Percentiles rank a stretch among this genome's conserved stretches.
Conservation (phyloP, 768 basidiomycete genomes). For the Tylopilus felleus region DNA sequence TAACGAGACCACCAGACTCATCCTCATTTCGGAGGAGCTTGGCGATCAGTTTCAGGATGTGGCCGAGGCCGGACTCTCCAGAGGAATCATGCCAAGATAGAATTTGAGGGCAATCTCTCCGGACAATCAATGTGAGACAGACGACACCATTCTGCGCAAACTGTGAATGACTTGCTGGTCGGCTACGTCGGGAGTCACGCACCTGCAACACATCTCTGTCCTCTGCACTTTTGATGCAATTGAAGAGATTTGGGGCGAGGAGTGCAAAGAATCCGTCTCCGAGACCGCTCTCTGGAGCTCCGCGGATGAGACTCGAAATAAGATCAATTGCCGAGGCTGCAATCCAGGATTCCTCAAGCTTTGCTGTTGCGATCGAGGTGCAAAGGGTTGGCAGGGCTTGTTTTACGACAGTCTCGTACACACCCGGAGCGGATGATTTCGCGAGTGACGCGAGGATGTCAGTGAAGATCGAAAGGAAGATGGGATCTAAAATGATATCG, state of each 20-base stretch:
- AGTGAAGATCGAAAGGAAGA: conserved; percentile 80
- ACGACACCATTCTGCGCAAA: conserved; percentile 70
- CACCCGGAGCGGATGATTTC: conserved; percentile 49
- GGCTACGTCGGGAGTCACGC: conserved; percentile 31
- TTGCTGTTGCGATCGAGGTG: conserved; percentile 55
- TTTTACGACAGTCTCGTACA: conserved; percentile 72
- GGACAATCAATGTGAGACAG: conserved; percentile 78
- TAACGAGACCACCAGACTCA: conserved; percentile 89
- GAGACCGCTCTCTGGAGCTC: conserved; percentile 60
- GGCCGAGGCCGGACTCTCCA: conserved; percentile 72
- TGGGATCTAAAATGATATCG: conserved; percentile 59
- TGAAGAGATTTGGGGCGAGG: conserved; percentile 74
- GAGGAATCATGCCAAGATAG: conserved; percentile 67
- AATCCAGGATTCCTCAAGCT: conserved; percentile 66
- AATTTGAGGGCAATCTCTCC: conserved; percentile 83
- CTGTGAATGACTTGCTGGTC: background rate
- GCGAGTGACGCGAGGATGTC: conserved; percentile 77
- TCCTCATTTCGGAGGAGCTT: conserved; percentile 74
- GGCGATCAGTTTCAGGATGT: conserved; percentile 72
- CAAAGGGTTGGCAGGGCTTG: conserved; percentile 72
- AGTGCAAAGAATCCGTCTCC: conserved; percentile 77
- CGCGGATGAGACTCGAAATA: conserved; percentile 65
- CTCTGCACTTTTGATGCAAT: conserved; percentile 62
- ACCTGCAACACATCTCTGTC: conserved; percentile 87
- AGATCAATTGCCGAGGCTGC: conserved; percentile 82